Percentiles rank a stretch among this genome's conserved stretches.
These are phyloP conservation scores for Aspergillus taichungensis DNA, from an alignment of 495 filamentous ascomycete genomes.

Conservation along the genomic window DNA sequence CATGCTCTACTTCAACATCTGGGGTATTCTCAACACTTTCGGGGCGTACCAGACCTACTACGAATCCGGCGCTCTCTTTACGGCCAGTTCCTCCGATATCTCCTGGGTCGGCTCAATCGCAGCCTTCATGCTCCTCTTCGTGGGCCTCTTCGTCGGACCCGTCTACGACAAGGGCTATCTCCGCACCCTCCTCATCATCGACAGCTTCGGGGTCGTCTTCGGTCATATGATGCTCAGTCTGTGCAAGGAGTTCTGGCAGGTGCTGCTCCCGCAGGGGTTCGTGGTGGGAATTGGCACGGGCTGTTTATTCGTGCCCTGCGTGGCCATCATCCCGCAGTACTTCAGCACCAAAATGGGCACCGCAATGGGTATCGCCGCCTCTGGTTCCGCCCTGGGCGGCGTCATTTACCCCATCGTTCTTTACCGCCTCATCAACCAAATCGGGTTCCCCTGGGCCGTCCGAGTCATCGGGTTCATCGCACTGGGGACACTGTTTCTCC, in stretches of 20 bases:
- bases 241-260: conserved; percentile 20
- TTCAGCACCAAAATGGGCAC: conserved; percentile 26
- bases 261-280: conserved; percentile 29
- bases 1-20: conserved; percentile 24
- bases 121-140: conserved; percentile 45
- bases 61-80: conserved; percentile 6
- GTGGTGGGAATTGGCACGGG: conserved; percentile 30
- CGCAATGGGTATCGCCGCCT: conserved; percentile 30
- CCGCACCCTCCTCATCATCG: conserved; percentile 28
- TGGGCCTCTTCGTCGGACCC: conserved; percentile 47
- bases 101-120: conserved; percentile 45
- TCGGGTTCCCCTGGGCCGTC: conserved; percentile 43
- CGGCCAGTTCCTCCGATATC: conserved; percentile 34
- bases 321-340: conserved; percentile 27
- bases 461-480: conserved; percentile 39
- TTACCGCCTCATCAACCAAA: conserved; percentile 24
- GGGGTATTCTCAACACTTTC: conserved; percentile 24
- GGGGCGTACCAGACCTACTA: conserved; percentile 28
- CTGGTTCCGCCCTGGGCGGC: conserved; percentile 33
- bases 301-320: conserved; percentile 23
- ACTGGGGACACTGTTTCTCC: conserved; percentile 33
- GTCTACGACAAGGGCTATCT: conserved; percentile 53
- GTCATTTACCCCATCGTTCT: conserved; percentile 43
- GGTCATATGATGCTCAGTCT: conserved; percentile 38
- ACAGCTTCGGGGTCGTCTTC: conserved; percentile 23